Base-by-base conservation (phyloP, 2,329 filamentous ascomycete genomes). In the Graphilbum sp. region DNA sequence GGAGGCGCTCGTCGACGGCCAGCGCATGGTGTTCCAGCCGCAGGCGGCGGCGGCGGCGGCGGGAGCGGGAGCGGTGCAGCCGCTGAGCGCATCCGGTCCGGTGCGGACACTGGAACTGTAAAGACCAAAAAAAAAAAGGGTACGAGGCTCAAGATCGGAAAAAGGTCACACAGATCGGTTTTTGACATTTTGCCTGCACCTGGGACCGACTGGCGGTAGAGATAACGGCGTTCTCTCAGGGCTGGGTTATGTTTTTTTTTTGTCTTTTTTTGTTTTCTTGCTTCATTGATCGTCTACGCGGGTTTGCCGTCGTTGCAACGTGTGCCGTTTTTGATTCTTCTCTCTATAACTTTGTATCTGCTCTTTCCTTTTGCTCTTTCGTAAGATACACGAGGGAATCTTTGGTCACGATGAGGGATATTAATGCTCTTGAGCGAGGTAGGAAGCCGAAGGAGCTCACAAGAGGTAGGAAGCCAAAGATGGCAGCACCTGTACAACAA, bases 101-200 rank as follows among this genome's bases (percentile, higher is more conserved):
- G 59, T 72, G 45, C 77, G 75, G 57, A 72, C 61, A 47, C 69
- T 65, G 44, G 70, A 75, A 50, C 63, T 66, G 39, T 74, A 41
- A 58, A 46, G 37, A 15, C 11, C 19, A n/a, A 18, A 15, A 24
- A 10, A n/a, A n/a, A n/a, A n/a, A n/a, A n/a, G n/a, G n/a, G n/a
- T n/a, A n/a, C n/a, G n/a, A n/a, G n/a, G n/a, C n/a, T n/a, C n/a
- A n/a, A n/a, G n/a, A n/a, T n/a, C n/a, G n/a, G n/a, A n/a, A n/a
- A n/a, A n/a, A n/a, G n/a, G n/a, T n/a, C n/a, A n/a, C n/a, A n/a
- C n/a, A n/a, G n/a, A n/a, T n/a, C n/a, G n/a, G n/a, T n/a, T n/a
- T n/a, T n/a, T n/a, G n/a, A n/a, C n/a, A n/a, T n/a, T n/a, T n/a
- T n/a, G n/a, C n/a, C n/a, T n/a, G n/a, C n/a, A n/a, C n/a, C n/a